A percentile compares a stretch with the other conserved stretches of the same genome.
phyloP scores from a whole-genome alignment of 2,329 filamentous ascomycete genomes.

The Colletotrichum endophyticum region DNA sequence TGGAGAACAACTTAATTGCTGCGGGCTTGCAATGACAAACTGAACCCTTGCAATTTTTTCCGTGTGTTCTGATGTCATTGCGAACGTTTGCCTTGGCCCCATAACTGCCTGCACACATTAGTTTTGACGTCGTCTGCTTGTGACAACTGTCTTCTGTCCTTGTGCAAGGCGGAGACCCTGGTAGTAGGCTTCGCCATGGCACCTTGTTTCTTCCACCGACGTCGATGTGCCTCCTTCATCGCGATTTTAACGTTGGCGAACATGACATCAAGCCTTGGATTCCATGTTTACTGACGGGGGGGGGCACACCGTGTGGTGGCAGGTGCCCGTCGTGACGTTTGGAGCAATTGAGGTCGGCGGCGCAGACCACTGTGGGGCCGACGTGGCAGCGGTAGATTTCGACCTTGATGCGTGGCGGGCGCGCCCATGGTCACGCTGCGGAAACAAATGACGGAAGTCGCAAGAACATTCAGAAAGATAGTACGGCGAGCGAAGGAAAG shows the following conservation, averaged over 20 bases:
- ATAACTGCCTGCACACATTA: background rate
- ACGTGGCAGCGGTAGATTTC: slow-evolving; percentile 22
- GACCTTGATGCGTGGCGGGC: background rate
- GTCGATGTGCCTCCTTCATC: background rate
- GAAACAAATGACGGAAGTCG: background rate
- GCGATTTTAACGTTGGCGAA: background rate
- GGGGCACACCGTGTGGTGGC: slow-evolving; percentile 7
- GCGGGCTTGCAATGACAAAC: background rate
- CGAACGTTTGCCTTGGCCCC: background rate
- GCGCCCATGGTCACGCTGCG: background rate
- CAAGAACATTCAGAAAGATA: too few species aligned
- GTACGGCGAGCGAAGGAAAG: too few species aligned
- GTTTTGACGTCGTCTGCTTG: background rate
- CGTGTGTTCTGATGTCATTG: background rate
- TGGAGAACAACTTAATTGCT: background rate
- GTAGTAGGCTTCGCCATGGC: background rate
- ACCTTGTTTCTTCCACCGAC: background rate
- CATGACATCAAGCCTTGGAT: background rate
- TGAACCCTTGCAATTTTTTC: background rate
- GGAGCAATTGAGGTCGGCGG: slow-evolving; percentile 14
- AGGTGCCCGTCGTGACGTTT: slow-evolving; percentile 1
- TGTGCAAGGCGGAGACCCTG: background rate
- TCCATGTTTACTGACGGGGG: background rate
- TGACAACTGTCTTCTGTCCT: background rate
- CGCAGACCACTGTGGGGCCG: slow-evolving; percentile 15